These are phyloP conservation scores for Candida jianshihensis DNA, from an alignment of 805 yeast genomes.

Conservation along the genomic window DNA sequence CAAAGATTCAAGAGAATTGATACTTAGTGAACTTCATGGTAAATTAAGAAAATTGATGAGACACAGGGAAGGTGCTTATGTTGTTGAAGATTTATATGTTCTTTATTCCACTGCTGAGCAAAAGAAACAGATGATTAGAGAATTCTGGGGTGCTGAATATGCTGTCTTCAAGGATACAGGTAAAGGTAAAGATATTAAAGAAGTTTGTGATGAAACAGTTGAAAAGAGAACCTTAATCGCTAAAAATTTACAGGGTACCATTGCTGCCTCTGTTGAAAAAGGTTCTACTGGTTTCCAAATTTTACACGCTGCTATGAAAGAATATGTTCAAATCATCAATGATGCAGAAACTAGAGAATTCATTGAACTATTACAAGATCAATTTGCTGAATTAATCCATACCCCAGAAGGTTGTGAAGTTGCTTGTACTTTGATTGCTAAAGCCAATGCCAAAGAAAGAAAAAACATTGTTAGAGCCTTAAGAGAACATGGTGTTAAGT, in stretches of 20 bases:
- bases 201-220: constrained; percentile 56
- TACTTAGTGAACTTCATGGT: constrained; percentile 85
- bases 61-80: constrained; percentile 97
- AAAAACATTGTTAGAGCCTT: constrained; percentile 66
- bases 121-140: constrained; percentile 85
- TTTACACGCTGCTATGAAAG: constrained; percentile 93
- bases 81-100: constrained; percentile 86
- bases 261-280: constrained; percentile 85
- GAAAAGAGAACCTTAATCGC: constrained; percentile 76
- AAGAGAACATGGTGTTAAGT: constrained; percentile 66
- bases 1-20: constrained; percentile 65
- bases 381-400: constrained; percentile 90
- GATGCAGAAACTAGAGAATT: constrained; percentile 70
- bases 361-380: constrained; percentile 77
- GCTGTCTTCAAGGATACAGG: constrained; percentile 82
- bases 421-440: constrained; percentile 72
- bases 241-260: constrained; percentile 72
- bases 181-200: constrained; percentile 52
- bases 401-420: constrained; percentile 93
- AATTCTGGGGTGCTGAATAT: constrained; percentile 94
- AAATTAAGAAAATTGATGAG: constrained; percentile 86
- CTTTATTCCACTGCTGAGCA: constrained; percentile 81
- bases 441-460: constrained; percentile 89
- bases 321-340: constrained; percentile 67
- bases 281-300: constrained; percentile 96